Percentiles rank a stretch among this genome's conserved stretches.
Evolutionary conservation across 352 stramenopile genomes (phyloP).

Genomic region (Phytophthora pluvialis): DNA sequence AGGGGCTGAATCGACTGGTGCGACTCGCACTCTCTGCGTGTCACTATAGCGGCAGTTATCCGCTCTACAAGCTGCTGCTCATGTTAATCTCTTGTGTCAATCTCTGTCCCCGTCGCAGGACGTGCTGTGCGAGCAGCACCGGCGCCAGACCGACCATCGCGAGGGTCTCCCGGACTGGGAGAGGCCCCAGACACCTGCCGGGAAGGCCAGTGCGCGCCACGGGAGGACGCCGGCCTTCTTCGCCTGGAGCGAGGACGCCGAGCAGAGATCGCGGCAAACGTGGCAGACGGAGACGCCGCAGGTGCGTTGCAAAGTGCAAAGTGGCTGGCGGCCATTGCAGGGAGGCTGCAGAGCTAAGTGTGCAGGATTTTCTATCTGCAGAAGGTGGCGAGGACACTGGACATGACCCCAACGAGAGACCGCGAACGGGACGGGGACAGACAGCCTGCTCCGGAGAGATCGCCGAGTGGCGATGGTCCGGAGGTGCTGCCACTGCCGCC

Average conservation of each 20-base stretch:
- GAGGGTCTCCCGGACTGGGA: conserved; percentile 59
- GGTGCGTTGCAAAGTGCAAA: conserved; percentile 7
- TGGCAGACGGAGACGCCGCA: conserved; percentile 28
- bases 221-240: conserved; percentile 50
- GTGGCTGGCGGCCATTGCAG: background rate
- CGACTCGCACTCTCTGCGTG: conserved; percentile 10
- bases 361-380: conserved; percentile 1
- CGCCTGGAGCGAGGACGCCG: conserved; percentile 48
- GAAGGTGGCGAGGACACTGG: conserved; percentile 36
- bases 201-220: conserved; percentile 35
- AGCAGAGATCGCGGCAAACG: background rate
- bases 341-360: conserved; percentile 1
- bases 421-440: background rate
- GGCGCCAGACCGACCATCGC: conserved; percentile 49
- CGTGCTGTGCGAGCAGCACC: conserved; percentile 62
- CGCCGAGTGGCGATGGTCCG: background rate
- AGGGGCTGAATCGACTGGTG: conserved; percentile 51
- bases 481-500: conserved; percentile 1
- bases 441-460: conserved; percentile 20
- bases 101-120: no score
- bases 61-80: background rate
- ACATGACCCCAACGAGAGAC: conserved; percentile 18
- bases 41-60: conserved; percentile 1
- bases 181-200: conserved; percentile 40
- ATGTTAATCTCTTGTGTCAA: background rate